Conservation (phyloP, 345 rosid genomes). For the Dipteronia sinensis region DNA sequence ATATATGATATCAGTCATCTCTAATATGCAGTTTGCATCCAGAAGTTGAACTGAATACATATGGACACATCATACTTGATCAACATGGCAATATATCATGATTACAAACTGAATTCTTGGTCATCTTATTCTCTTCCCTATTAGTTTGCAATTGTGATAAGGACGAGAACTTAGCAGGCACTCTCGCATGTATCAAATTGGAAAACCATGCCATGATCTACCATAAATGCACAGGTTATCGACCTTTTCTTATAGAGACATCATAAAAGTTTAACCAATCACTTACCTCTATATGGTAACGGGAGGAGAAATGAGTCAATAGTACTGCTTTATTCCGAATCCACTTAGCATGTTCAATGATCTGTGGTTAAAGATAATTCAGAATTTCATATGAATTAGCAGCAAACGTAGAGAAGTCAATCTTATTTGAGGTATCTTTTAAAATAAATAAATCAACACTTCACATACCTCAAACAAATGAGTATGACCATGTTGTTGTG, state of each 20-base stretch:
- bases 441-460: constrained; percentile 9
- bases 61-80: not conserved
- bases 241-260: not conserved
- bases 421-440: not conserved
- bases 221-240: not conserved
- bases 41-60: not conserved
- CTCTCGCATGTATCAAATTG: not conserved
- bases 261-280: constrained; percentile 10
- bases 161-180: not conserved
- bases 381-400: constrained; percentile 6
- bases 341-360: constrained; percentile 86
- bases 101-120: not conserved
- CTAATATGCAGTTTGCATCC: not conserved
- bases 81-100: not conserved
- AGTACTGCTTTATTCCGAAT: constrained; percentile 73
- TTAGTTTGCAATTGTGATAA: not conserved
- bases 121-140: not conserved
- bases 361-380: constrained; percentile 44
- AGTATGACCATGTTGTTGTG: constrained; percentile 77
- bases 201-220: not conserved
- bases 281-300: constrained; percentile 80
- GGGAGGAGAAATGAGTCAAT: constrained; percentile 90
- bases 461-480: constrained; percentile 74
- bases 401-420: not conserved
- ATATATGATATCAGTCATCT: not conserved